Conservation (phyloP, 371 early-diverging fungal genomes). For the Mucor plumbeus region DNA sequence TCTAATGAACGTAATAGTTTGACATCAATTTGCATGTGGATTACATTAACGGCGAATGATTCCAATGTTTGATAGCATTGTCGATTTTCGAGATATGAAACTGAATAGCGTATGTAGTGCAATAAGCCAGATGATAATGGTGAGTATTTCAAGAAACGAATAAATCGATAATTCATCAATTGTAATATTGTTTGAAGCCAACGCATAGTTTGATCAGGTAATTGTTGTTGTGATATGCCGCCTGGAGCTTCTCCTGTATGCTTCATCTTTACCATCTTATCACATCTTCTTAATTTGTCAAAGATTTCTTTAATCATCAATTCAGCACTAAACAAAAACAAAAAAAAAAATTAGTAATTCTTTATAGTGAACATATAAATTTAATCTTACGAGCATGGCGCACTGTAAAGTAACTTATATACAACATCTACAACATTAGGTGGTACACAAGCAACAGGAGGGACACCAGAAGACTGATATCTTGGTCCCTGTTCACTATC, state of each 20-base stretch:
- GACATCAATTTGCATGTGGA: conserved; percentile 65
- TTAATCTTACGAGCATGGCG: conserved; percentile 75
- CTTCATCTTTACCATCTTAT: conserved; percentile 59
- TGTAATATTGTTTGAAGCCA: conserved; percentile 83
- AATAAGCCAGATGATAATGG: conserved; percentile 58
- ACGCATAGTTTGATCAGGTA: conserved; percentile 63
- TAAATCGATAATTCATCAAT: conserved; percentile 74
- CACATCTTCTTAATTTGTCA: conserved; percentile 75
- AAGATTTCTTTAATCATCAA: conserved; percentile 78
- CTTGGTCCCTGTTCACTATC: conserved; percentile 71
- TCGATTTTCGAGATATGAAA: conserved; percentile 67
- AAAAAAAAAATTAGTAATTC: background rate
- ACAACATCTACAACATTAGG: conserved; percentile 80
- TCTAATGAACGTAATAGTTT: conserved; percentile 64
- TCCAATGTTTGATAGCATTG: conserved; percentile 70
- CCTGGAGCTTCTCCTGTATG: conserved; percentile 24
- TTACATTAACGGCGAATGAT: conserved; percentile 65
- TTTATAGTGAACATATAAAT: no score
- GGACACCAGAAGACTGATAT: conserved; percentile 56
- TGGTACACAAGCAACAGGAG: conserved; percentile 67
- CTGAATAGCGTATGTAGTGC: conserved; percentile 66
- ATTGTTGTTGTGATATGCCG: conserved; percentile 22
- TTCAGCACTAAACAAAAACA: conserved; percentile 52
- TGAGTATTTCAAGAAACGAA: conserved; percentile 57
- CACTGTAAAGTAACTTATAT: conserved; percentile 76